Evolutionary conservation across 192 early-diverging fungal genomes (phyloP), one percentile per base, ranked within the genome.

Genomic region (Phycomyces nitens): DNA sequence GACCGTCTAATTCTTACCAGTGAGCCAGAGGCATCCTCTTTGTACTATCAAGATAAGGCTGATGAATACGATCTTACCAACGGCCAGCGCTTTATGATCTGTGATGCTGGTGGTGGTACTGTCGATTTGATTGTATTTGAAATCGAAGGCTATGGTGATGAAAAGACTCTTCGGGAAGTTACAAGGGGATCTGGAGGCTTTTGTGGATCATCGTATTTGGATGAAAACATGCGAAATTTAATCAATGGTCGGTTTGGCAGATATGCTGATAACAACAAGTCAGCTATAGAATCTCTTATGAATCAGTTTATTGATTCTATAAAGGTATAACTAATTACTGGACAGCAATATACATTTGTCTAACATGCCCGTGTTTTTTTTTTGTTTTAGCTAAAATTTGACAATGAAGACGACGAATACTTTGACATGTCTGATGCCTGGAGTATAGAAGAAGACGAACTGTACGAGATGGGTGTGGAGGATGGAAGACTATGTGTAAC

Each of bases 121-220:
- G 77, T 82, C 12, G 80, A 82, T 68, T 52, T 82, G 51, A 82
- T 81, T 24, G 76, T 76, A 40, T 81, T 81, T 71, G 73, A 81
- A 65, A 69, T 81, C n/a, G 39, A 27, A 5, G 27, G 41, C 20
- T 50, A 71, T 23, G 60, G 59, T 26, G 60, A 58, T 20, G 64
- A 54, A 18, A 62, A 66, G 20, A 53, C 68, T 27, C 56, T 83
- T 1, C 72, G 72, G 20, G 81, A 83, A 58, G 63, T 75, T 26
- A 80, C 81, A 15, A 73, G 75, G 27, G 74, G 81, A 8, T 58
- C 66, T 7, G 79, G 79, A 15, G 74, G 69, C n/a, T 74, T 62
- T 18, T 83, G 78, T 16, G 81, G 81, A 2, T 73, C 69, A 9
- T 59, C 74, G 43, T 79, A 75, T 67, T 47, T 83, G 10, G 81